Percentiles rank a stretch among this genome's conserved stretches.
Evolutionary conservation across 306 rosid species (phyloP).

Genomic region (Biancaea sappan): DNA sequence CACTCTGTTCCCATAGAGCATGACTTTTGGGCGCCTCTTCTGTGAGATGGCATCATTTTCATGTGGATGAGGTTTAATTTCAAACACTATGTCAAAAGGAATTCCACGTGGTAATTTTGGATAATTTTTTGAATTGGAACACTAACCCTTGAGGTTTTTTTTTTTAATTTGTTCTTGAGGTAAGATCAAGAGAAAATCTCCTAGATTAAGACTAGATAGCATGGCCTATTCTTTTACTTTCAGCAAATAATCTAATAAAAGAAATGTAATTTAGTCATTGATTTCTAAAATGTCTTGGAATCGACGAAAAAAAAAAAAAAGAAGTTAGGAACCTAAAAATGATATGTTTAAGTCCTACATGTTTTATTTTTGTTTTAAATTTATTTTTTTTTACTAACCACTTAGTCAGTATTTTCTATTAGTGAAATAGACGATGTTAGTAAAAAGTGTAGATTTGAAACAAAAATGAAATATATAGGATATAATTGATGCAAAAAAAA

Average conservation of each 20-base stretch:
- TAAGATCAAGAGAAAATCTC: neutral
- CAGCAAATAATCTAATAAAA: neutral
- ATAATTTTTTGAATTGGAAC: neutral
- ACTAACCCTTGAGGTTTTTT: neutral
- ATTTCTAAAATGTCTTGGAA: neutral
- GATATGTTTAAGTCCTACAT: too few relatives aligned
- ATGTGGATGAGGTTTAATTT: neutral
- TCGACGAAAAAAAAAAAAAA: too few relatives aligned
- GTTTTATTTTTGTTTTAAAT: too few relatives aligned
- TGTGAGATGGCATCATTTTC: neutral
- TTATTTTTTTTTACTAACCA: too few relatives aligned
- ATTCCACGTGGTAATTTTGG: neutral
- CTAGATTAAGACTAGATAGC: neutral
- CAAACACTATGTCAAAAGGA: neutral
- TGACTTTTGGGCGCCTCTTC: neutral
- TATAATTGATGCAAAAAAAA: too few relatives aligned
- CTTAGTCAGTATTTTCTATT: too few relatives aligned
- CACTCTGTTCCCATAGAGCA: neutral
- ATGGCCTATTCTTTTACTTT: neutral
- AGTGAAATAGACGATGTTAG: too few relatives aligned
- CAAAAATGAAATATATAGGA: too few relatives aligned
- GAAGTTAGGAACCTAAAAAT: too few relatives aligned
- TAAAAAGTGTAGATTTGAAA: too few relatives aligned
- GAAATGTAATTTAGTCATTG: neutral
- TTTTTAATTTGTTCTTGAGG: neutral